Base-by-base conservation (phyloP, 2,329 filamentous ascomycete genomes). In the Xylariaceae sp. region DNA sequence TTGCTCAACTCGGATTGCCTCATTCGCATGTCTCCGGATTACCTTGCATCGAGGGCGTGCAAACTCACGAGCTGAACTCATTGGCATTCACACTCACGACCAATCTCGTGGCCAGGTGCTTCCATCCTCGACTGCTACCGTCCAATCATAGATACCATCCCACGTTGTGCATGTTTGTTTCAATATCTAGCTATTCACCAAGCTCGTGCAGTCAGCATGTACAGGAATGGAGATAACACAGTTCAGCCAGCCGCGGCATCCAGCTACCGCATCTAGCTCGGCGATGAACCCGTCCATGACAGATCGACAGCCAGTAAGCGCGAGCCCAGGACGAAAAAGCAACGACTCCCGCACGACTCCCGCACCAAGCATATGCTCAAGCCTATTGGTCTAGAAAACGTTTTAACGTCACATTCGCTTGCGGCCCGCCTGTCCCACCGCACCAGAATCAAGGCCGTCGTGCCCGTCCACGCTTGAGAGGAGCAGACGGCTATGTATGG, bases 351-450 rank as follows among this genome's bases (percentile, higher is more conserved):
- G 22, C 22, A 28, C 22, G 22, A 16, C 34, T 53, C 49, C 54
- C 56, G 56, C 54, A 54, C 52, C 51, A 54, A 54, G 56, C 54
- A 53, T 50, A 31, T 31, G 45, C 46, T 17, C 12, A 28, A 50
- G 43, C 13, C 10, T 41, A 54, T 51, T 58, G 50, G 54, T 42
- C 41, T 46, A 42, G 45, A 50, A 49, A 48, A 48, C 39, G 50
- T 50, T 54, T 41, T 48, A 54, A 43, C 48, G 56, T 58, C 42
- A 17, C 49, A 58, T 36, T 56, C 56, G 56, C 54, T 54, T 58
- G 50, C 56, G 56, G 56, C 47, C 54, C 56, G 56, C 45, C 42
- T 45, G 47, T 54, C 54, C 56, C 54, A 50, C 56, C 36, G 45
- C 49, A 54, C 38, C 22, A 45, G 41, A 36, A n/a, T 50, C 51